Evolutionary conservation across 306 rosid species (phyloP).

Genomic region (Vicia villosa): DNA sequence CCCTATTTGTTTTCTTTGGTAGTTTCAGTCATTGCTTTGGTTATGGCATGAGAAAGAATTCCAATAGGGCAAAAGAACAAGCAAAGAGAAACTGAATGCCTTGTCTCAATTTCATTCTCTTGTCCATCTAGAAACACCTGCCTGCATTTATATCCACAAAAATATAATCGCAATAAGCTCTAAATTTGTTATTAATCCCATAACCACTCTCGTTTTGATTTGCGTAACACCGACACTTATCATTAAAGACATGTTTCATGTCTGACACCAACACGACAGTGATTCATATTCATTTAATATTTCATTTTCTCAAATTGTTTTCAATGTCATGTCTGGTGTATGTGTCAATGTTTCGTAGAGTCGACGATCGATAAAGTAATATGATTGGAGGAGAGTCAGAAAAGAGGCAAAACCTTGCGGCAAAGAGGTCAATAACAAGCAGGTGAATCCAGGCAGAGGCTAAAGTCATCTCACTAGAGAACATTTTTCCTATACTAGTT

Average conservation of each 20-base stretch:
- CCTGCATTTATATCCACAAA: slow-evolving; percentile 48
- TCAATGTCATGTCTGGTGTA: not conserved
- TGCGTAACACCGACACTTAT: not conserved
- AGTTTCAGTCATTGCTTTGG: slow-evolving; percentile 58
- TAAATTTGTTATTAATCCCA: not conserved
- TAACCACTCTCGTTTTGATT: not conserved
- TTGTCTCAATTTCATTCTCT: slow-evolving; percentile 75
- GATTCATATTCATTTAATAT: not conserved
- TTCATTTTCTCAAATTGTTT: not conserved
- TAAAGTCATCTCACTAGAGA: slow-evolving; percentile 77
- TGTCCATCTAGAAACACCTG: slow-evolving; percentile 77
- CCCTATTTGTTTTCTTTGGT: slow-evolving; percentile 18
- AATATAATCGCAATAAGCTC: not conserved
- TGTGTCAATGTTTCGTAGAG: not conserved
- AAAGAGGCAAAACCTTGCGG: slow-evolving; percentile 66
- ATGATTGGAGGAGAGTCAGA: not conserved
- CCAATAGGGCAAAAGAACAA: slow-evolving; percentile 86
- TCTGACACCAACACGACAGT: not conserved
- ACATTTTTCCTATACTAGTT: slow-evolving; percentile 71
- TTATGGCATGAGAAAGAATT: slow-evolving; percentile 66
- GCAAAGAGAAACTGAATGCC: slow-evolving; percentile 86
- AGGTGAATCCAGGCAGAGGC: slow-evolving; percentile 97
- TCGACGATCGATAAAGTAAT: slow-evolving; percentile 1
- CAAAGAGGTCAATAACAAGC: slow-evolving; percentile 78
- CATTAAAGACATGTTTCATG: not conserved